Base-by-base conservation (phyloP, 805 yeast genomes). In the Metschnikowia cubensis region DNA sequence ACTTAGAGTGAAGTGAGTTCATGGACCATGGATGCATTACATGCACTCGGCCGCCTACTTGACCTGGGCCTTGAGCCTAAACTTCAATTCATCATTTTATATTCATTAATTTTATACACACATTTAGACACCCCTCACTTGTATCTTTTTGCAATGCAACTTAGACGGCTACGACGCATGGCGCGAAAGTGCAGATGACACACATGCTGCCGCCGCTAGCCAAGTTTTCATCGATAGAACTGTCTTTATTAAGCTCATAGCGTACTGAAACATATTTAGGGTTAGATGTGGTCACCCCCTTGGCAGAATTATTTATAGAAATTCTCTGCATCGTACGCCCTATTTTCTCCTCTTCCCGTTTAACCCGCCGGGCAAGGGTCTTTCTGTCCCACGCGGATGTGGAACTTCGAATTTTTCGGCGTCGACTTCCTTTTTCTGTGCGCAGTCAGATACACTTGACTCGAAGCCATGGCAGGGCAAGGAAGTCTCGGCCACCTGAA, bases 91-190 rank as follows among this genome's bases (percentile, higher is more conserved):
- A 20, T 33, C 18, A 42, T 42, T 33, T 21, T 21, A 42, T 20
- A 39, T 39, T 11, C 42, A 25, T 39, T 39, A 32, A 20, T 38
- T 22, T 21, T n/a, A 33, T n/a, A 17, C 18, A 20, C 21, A 17
- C n/a, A 20, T 34, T 33, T 34, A 14, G n/a, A 17, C 40, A 6
- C 25, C 25, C 40, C 40, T 38, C 18, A 22, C 18, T 22, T 22
- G 31, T 31, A 22, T 38, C 41, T 22, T n/a, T 6, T 21, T 32
- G 35, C 32, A 20, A 31, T 14, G 21, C 29, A 7, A 31, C n/a
- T 20, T 42, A 42, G 45, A 42, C 45, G 37, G 35, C 45, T 10
- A 32, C 14, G 35, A 15, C 36, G 45, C 45, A n/a, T 34, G 31
- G 45, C 37, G 45, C 37, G 11, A 13, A 32, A 33, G n/a, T 8